Evolutionary conservation across 2,329 filamentous ascomycete species (phyloP), one percentile per base, ranked within the genome.

Genomic region (Microthyrium microscopicum): DNA sequence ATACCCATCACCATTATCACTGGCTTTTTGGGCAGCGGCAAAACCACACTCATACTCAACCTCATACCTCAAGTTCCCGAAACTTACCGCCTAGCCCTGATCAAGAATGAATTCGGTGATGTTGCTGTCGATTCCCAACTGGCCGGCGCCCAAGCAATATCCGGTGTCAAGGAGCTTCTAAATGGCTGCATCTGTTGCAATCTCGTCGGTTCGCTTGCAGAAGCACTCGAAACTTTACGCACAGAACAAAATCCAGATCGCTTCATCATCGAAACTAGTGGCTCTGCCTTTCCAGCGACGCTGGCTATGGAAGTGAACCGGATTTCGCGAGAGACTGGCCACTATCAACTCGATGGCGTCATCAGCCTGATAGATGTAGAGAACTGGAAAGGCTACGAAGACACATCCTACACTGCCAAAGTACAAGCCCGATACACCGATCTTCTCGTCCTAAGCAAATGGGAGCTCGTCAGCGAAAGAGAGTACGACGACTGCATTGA

Each of bases 111-210:
- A 60, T 95, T 94, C 55, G 89, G 89, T 50, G 85, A 95, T 53
- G 60, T 98, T 26, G 85, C 84, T 22, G 68, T 98, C 51, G 89
- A 98, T 62, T 89, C 81, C 2, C 81, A 93, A 53, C 76, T 98
- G 20, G 87, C 89, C 12, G 67, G 78, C 0, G 78, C 78, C 11
- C 72, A 72, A 31, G 75, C 85, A 41, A 84, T 98, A 44, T 77
- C 82, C 1, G 87, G 84, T 35, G 85, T 93, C 4, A 79, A 80
- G 46, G 89, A 98, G 56, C 68, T 98, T 1, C 75, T 98, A 34
- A 92, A 93, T 53, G 89, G 87, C 43, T 95, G 89, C 60, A 95
- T 98, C 56, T 98, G 89, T 69, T 98, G 89, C 62, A 95, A 95
- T 53, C 77, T 95, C 18, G 87, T 98, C 39, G 89, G 89, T 12